Percentiles rank a stretch among this genome's conserved stretches.
These are phyloP conservation scores for Pinus taeda DNA, from an alignment of 75 land plant genomes.

Conservation along the genomic window DNA sequence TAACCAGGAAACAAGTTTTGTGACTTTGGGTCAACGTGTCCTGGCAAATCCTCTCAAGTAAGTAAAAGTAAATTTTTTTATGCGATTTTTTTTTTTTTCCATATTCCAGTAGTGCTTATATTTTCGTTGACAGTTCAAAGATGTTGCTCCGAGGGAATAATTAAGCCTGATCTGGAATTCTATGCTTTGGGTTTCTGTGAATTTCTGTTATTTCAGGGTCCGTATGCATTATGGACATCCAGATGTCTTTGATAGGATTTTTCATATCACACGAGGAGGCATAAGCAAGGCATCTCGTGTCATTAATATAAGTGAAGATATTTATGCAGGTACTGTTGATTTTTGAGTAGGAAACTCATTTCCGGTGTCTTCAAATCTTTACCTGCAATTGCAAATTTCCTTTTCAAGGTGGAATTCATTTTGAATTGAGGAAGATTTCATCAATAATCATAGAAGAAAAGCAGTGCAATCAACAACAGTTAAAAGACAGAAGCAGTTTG, in stretches of 20 bases:
- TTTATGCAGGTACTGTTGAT: slow-evolving; percentile 61
- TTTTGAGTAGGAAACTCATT: not conserved
- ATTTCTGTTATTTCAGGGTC: slow-evolving; percentile 38
- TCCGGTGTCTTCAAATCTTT: too few relatives aligned
- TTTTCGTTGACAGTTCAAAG: not conserved
- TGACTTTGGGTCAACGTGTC: slow-evolving; percentile 56
- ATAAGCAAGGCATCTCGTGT: slow-evolving; percentile 87
- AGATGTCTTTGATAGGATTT: slow-evolving; percentile 90
- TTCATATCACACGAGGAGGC: slow-evolving; percentile 84
- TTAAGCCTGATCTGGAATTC: not conserved
- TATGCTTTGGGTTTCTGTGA: not conserved
- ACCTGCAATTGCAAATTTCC: not conserved
- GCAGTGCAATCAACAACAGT: too few relatives aligned
- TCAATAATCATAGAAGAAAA: too few relatives aligned
- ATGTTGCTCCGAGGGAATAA: not conserved
- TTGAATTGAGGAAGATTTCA: not conserved
- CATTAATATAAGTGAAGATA: slow-evolving; percentile 93
- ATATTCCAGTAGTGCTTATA: not conserved
- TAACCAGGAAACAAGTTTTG: slow-evolving; percentile 55
- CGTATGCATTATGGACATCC: slow-evolving; percentile 98
- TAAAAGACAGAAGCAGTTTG: too few relatives aligned
- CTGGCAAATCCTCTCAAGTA: slow-evolving; percentile 49
- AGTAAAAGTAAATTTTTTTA: slow-evolving; percentile 16
- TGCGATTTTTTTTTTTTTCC: not conserved
- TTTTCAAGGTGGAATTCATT: not conserved